A percentile compares a stretch with the other conserved stretches of the same genome.
These are phyloP conservation scores for Rhizopogon vulgaris DNA, from an alignment of 768 basidiomycete genomes.

Conservation along the genomic window DNA sequence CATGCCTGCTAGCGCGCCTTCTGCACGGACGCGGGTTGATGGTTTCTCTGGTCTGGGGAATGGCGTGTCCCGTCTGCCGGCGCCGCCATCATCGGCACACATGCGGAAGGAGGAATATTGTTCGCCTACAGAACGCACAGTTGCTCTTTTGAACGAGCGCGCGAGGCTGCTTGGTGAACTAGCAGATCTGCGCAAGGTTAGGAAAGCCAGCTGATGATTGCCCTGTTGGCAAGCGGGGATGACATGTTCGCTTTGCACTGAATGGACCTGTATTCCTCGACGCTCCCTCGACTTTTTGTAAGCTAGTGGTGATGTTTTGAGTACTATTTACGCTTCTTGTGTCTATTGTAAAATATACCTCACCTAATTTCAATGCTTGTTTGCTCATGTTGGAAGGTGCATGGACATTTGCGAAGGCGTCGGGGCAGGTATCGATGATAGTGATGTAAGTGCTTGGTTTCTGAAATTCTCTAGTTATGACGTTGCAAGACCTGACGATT, in stretches of 20 bases:
- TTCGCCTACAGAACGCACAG: slow-evolving; percentile 38
- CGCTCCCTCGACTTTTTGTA: background rate
- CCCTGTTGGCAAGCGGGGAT: background rate
- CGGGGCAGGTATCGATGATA: too few relatives aligned
- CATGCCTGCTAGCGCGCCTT: background rate
- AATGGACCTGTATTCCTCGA: background rate
- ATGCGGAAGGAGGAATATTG: slow-evolving; percentile 16
- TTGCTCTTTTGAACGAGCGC: slow-evolving; percentile 51
- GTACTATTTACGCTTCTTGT: background rate
- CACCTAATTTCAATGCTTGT: background rate
- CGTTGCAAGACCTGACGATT: too few relatives aligned
- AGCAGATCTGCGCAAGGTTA: slow-evolving; percentile 34
- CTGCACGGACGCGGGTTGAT: background rate
- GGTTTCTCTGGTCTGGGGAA: background rate
- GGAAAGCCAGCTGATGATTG: slow-evolving; percentile 6
- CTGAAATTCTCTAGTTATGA: too few relatives aligned
- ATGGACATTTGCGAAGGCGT: too few relatives aligned
- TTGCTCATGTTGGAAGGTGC: background rate
- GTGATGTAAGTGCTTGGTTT: too few relatives aligned
- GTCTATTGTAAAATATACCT: background rate
- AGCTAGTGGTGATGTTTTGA: background rate
- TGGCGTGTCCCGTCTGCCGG: background rate
- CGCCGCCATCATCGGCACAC: background rate
- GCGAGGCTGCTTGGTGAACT: slow-evolving; percentile 50
- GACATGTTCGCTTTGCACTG: background rate